Percentiles rank a stretch among this genome's conserved stretches.
phyloP scores from a whole-genome alignment of 2,329 filamentous ascomycete species.

The Aspergillus vadensis region DNA sequence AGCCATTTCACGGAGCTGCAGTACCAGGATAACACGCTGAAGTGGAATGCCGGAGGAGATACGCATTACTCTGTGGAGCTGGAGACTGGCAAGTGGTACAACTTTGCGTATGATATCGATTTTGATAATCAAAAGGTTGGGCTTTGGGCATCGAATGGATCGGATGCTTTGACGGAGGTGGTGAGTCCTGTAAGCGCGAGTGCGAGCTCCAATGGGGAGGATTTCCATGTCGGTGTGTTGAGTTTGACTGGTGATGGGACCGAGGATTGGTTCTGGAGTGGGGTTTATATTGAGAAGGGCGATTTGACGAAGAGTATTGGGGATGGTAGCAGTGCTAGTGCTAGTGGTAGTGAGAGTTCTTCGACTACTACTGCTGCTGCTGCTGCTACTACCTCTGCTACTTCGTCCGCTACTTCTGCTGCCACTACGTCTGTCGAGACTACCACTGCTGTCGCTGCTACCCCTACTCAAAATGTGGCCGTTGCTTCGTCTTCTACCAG shows the following conservation, averaged over 20 bases:
- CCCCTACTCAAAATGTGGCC: not conserved
- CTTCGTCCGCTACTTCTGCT: not conserved
- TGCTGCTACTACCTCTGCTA: not conserved
- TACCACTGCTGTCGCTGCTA: not conserved
- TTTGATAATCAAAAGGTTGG: slow-evolving; percentile 64
- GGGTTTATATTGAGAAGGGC: slow-evolving; percentile 69
- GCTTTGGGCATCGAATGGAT: slow-evolving; percentile 70
- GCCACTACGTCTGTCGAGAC: not conserved
- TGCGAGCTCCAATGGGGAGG: slow-evolving; percentile 66
- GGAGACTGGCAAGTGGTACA: slow-evolving; percentile 69
- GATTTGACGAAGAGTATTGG: not conserved
- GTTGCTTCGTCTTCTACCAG: not conserved
- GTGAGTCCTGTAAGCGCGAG: slow-evolving; percentile 62
- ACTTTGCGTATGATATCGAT: slow-evolving; percentile 73
- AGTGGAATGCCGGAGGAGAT: slow-evolving; percentile 64
- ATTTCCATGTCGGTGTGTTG: slow-evolving; percentile 73
- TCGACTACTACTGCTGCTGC: not conserved
- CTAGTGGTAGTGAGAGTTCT: not conserved
- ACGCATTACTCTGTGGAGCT: slow-evolving; percentile 61
- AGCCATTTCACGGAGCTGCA: slow-evolving; percentile 76
- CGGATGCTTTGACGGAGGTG: slow-evolving; percentile 57
- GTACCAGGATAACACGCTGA: slow-evolving; percentile 62
- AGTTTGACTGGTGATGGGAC: slow-evolving; percentile 60
- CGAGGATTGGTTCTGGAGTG: slow-evolving; percentile 73
- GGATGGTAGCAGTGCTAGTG: not conserved